A percentile compares a stretch with the other conserved stretches of the same genome.
Conservation (phyloP, 148 eudicot species). For the Arctostaphylos glauca region DNA sequence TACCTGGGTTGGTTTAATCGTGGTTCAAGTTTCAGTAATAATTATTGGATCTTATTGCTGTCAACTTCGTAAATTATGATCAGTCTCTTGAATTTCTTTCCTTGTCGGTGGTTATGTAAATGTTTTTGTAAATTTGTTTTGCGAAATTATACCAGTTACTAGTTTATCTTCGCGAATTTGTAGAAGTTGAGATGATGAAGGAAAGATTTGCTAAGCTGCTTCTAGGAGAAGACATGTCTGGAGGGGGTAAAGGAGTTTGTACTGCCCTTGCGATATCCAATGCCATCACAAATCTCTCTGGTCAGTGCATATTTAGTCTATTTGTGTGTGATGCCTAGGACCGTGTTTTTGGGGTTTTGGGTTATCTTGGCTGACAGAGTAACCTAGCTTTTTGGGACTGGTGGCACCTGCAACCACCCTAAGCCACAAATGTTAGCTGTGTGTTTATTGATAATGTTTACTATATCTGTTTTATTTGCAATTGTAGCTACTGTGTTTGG, state of each 20-base stretch:
- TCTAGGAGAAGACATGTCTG: slow-evolving; percentile 98
- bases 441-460: background rate
- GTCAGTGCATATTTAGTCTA: slow-evolving; percentile 27
- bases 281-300: slow-evolving; percentile 95
- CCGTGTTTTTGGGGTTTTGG: background rate
- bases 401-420: background rate
- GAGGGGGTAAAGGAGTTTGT: slow-evolving; percentile 98
- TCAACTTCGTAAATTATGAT: background rate
- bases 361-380: background rate
- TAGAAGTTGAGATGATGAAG: slow-evolving; percentile 3
- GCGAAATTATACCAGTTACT: background rate
- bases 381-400: background rate
- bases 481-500: slow-evolving; percentile 85
- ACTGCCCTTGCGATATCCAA: slow-evolving; percentile 98
- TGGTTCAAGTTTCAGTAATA: background rate
- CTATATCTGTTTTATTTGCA: background rate
- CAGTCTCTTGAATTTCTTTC: background rate
- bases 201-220: slow-evolving; percentile 25
- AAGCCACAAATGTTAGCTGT: background rate
- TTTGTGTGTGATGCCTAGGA: background rate
- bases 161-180: background rate
- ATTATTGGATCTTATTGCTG: background rate
- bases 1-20: background rate
- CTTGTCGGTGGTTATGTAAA: background rate
- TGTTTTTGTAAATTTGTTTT: background rate